Conservation (phyloP, 225 moss, liverwort and hornwort genomes). For the Rhytidiadelphus loreus region DNA sequence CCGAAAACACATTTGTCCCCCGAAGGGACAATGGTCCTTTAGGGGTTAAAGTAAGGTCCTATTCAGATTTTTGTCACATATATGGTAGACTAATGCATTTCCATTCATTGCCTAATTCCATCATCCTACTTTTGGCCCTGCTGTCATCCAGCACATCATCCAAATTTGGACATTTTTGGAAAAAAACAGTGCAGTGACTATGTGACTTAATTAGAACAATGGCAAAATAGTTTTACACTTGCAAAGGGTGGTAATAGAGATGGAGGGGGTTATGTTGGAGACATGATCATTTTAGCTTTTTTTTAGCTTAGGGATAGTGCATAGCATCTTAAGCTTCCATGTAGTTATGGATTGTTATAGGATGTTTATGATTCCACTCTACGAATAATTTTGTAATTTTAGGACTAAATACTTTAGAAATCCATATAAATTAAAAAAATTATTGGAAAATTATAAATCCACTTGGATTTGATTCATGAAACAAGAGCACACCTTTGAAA, state of each 20-base stretch:
- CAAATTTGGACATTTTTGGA: fast-evolving
- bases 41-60: not conserved
- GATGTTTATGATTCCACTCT: too few relatives aligned
- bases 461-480: too few relatives aligned
- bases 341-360: too few relatives aligned
- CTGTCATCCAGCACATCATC: fast-evolving
- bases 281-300: not conserved
- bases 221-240: not conserved
- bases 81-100: not conserved
- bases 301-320: fast-evolving
- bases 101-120: fast-evolving
- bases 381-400: too few relatives aligned
- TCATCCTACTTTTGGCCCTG: not conserved
- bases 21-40: too few relatives aligned
- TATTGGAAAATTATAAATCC: too few relatives aligned
- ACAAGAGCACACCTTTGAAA: too few relatives aligned
- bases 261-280: too few relatives aligned
- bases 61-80: not conserved
- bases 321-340: too few relatives aligned
- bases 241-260: not conserved
- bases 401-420: fast-evolving
- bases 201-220: not conserved
- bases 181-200: fast-evolving
- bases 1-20: too few relatives aligned
- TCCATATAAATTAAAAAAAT: too few relatives aligned